Percentiles rank a stretch among this genome's conserved stretches.
Conservation (phyloP, 1,284 basidiomycete species). For the Rhizoctonia solani region DNA sequence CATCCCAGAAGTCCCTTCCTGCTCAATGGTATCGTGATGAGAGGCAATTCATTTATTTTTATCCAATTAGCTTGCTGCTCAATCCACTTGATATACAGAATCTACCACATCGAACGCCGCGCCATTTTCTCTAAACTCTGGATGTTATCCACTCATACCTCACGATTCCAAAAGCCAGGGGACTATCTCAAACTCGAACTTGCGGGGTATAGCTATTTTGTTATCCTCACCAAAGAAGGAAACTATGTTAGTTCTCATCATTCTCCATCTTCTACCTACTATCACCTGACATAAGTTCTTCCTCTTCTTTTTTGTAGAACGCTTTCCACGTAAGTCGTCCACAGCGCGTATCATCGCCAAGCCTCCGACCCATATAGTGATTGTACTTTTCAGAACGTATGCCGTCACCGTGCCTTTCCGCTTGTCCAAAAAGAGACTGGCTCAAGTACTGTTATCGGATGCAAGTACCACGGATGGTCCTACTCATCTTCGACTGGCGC, state of each 20-base stretch:
- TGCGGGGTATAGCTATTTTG: slow-evolving; percentile 39
- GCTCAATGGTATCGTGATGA: slow-evolving; percentile 33
- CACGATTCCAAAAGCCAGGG: slow-evolving; percentile 41
- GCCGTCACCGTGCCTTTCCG: slow-evolving; percentile 42
- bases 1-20: slow-evolving; percentile 12
- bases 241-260: slow-evolving; percentile 38
- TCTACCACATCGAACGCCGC: slow-evolving; percentile 42
- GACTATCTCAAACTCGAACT: slow-evolving; percentile 40
- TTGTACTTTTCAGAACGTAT: slow-evolving; percentile 40
- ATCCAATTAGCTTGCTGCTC: background rate
- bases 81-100: slow-evolving; percentile 8
- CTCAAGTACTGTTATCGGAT: slow-evolving; percentile 40
- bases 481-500: slow-evolving; percentile 41
- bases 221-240: slow-evolving; percentile 37
- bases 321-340: slow-evolving; percentile 33
- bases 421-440: slow-evolving; percentile 41
- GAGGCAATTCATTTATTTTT: background rate
- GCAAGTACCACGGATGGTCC: slow-evolving; percentile 43
- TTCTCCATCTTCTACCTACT: background rate
- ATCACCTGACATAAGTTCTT: background rate
- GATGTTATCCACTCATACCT: slow-evolving; percentile 40
- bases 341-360: background rate
- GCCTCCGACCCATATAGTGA: background rate
- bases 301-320: slow-evolving; percentile 1
- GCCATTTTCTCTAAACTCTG: slow-evolving; percentile 43